Base-by-base conservation (phyloP, 2,329 filamentous ascomycete genomes). In the Ceratocystis albifundus region DNA sequence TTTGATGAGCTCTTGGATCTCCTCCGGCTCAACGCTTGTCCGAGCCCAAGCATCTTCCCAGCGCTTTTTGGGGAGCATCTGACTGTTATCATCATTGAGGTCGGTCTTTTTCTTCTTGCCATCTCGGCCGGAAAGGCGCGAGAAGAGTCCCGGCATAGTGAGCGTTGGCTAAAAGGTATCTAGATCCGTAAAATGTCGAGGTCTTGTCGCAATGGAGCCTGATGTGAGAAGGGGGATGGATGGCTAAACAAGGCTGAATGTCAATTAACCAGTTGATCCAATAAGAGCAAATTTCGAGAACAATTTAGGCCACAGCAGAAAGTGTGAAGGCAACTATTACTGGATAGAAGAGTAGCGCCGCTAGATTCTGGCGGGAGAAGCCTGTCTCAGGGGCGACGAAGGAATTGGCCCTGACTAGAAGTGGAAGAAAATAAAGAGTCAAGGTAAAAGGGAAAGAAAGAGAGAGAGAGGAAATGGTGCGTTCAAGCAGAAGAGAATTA, bases 11-110 rank as follows among this genome's bases (percentile, higher is more conserved):
- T 96, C 91, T 72, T 92, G 87, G 61, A 99, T 86, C 77, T 99
- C 94, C 70, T 96, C 90, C 4, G 92, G 88, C 65, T 90, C 87
- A 70, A 99, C 87, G 61, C 86, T 84, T 65, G 83, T 89, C 73
- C 93, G 88, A 69, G 85, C 82, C 84, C 91, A 99, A 70, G 90
- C 88, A 75, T 96, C 89, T 69, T 90, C 88, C 88, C 90, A 96
- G 75, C 82, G 83, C 66, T 88, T 89, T 77, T 91, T 90, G 69
- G 80, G 76, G 46, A 86, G 84, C 30, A 80, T 77, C 69, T 81
- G 77, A 68, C 83, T 76, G 62, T 79, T 74, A 17, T 78, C 74
- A 65, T 80, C 75, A 69, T 82, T 77, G 69, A 80, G 76, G 69
- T 80, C 78, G 66, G 79, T 76, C 70, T 80, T 83, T 77, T 91